Base-by-base conservation (phyloP, 768 basidiomycete genomes). In the Suillus alpinus region DNA sequence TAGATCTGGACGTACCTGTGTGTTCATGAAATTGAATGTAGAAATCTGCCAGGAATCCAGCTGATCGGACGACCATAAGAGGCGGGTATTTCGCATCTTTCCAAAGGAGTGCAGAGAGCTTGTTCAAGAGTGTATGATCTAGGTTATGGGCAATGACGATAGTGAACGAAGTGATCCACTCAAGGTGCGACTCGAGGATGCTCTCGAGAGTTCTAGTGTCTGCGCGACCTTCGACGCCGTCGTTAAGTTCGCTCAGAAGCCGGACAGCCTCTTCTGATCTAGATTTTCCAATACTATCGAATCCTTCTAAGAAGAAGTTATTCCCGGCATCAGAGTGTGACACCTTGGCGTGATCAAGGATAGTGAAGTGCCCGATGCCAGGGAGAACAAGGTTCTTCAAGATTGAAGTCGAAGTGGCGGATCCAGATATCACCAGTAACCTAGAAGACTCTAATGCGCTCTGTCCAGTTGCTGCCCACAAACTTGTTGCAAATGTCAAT, bases 301-400 rank as follows among this genome's bases (percentile, higher is more conserved):
- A 73, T 0, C 86, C 89, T 43, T 90, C 84, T 29, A 99, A 80
- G 77, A 98, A 99, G 79, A 99, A 99, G 78, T 98, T 98, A 80
- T 94, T 93, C 0, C 95, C 95, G 0, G 94, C 87, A 67, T 98
- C 95, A 59, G 86, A 83, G 1, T 86, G 80, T 0, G 86, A 80
- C 32, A 88, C 88, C 41, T 72, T 58, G 2, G 74, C 70, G 26
- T 83, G 75, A 69, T 95, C 94, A 61, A 97, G 84, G 71, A 98
- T 85, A 52, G 95, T 96, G 72, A 97, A 98, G 69, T 91, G 86
- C n/a, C 95, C 94, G 65, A 98, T 86, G 8, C 96, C 96, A 2
- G 97, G 97, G 8, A 98, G 85, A 41, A 98, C 94, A 62, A 98
- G 88, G 70, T 98, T 98, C 82, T 99, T 98, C 59, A 99, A 82